Conservation (phyloP, 306 rosid species). For the Rosa chinensis region DNA sequence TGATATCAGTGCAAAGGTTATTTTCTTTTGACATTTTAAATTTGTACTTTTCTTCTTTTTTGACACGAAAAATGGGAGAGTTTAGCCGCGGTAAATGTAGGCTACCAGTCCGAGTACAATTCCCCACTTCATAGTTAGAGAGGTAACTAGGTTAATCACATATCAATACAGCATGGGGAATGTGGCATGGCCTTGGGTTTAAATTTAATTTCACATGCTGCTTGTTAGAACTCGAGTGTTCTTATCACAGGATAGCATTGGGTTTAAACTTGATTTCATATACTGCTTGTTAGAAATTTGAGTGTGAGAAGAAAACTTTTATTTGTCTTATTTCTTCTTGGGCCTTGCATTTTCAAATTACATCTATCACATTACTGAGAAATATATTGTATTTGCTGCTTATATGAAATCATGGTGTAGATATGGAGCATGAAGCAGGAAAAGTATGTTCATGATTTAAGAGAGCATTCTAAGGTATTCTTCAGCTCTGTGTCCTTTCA, state of each 20-base stretch:
- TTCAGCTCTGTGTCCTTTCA: neutral
- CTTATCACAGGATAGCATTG: neutral
- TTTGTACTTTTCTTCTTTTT: neutral
- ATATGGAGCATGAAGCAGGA: constrained; percentile 96
- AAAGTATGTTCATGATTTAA: constrained; percentile 75
- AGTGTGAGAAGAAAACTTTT: neutral
- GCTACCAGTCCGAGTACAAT: neutral
- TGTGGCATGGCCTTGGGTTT: neutral
- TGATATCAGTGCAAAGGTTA: constrained; percentile 78
- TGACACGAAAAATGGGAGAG: neutral
- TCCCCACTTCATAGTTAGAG: neutral
- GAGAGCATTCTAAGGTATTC: constrained; percentile 85
- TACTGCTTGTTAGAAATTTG: neutral
- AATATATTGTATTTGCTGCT: constrained; percentile 1
- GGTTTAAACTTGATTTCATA: neutral
- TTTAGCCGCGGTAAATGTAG: neutral
- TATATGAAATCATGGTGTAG: constrained; percentile 45
- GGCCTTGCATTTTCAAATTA: neutral
- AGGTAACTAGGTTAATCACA: neutral
- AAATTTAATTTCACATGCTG: neutral
- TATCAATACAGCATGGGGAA: neutral
- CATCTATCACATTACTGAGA: neutral
- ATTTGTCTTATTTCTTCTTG: neutral
- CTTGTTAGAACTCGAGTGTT: neutral
- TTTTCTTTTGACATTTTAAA: neutral